A percentile compares a stretch with the other conserved stretches of the same genome.
Conservation (phyloP, 176 grass and related monocot species). For the Musa itinerans region DNA sequence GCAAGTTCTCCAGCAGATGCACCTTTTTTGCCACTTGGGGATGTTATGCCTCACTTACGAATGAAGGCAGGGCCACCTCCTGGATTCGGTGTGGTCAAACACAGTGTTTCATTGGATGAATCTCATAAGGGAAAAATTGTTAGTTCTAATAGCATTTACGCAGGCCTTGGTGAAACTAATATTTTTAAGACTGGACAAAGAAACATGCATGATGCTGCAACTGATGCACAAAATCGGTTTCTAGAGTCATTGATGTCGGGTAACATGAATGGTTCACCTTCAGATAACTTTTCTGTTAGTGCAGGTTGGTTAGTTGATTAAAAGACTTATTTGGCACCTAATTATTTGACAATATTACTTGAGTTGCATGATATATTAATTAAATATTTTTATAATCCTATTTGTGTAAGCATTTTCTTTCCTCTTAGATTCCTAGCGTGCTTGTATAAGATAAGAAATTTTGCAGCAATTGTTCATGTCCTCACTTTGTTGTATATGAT, state of each 20-base stretch:
- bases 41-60: constrained; percentile 93
- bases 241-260: constrained; percentile 92
- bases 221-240: constrained; percentile 79
- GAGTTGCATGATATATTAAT: background rate
- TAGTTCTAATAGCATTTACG: constrained; percentile 30
- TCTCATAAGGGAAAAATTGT: constrained; percentile 35
- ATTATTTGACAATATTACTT: background rate
- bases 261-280: constrained; percentile 32
- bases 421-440: background rate
- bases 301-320: constrained; percentile 45
- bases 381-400: too few species aligned
- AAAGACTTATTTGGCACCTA: background rate
- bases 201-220: constrained; percentile 33
- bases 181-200: constrained; percentile 32
- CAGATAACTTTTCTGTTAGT: constrained; percentile 30
- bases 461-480: background rate
- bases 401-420: too few species aligned
- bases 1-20: constrained; percentile 49
- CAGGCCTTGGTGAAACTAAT: constrained; percentile 32
- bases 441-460: background rate
- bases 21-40: constrained; percentile 82
- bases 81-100: constrained; percentile 64
- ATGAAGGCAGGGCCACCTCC: constrained; percentile 85
- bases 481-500: constrained; percentile 2
- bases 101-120: constrained; percentile 30